These are phyloP conservation scores for Populus tomentosa DNA, from an alignment of 441 rosid genomes.

Conservation along the genomic window DNA sequence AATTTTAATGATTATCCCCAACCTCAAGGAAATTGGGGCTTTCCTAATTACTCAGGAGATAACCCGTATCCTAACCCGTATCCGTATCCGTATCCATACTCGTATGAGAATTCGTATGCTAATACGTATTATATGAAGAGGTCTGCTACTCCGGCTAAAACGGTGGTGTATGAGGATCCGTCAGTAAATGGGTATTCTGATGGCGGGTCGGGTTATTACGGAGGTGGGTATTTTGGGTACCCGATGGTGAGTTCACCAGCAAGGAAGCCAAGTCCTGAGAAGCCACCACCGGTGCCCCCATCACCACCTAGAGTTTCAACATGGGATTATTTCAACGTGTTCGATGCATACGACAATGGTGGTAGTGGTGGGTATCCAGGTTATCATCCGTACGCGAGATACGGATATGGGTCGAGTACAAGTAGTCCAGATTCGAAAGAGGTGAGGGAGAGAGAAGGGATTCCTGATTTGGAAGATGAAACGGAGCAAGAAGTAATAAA, in stretches of 20 bases:
- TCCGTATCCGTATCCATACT: background rate
- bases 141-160: slow-evolving; percentile 61
- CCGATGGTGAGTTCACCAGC: slow-evolving; percentile 35
- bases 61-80: background rate
- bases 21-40: slow-evolving; percentile 34
- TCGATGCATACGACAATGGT: slow-evolving; percentile 46
- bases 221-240: slow-evolving; percentile 52
- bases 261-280: slow-evolving; percentile 35
- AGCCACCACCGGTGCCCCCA: slow-evolving; percentile 60
- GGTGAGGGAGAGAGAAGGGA: slow-evolving; percentile 92
- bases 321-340: slow-evolving; percentile 87
- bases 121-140: slow-evolving; percentile 69
- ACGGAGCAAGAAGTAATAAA: slow-evolving; percentile 53
- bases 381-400: slow-evolving; percentile 24
- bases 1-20: slow-evolving; percentile 12
- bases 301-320: slow-evolving; percentile 69
- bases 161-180: slow-evolving; percentile 68
- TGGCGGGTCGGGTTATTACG: slow-evolving; percentile 20
- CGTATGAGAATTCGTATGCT: background rate
- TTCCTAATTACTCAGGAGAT: background rate
- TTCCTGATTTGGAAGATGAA: slow-evolving; percentile 93
- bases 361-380: slow-evolving; percentile 32
- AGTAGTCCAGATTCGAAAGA: slow-evolving; percentile 92
- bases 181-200: slow-evolving; percentile 37
- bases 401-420: slow-evolving; percentile 49